These are phyloP conservation scores for Salix dunnii DNA, from an alignment of 345 rosid genomes.

Conservation along the genomic window DNA sequence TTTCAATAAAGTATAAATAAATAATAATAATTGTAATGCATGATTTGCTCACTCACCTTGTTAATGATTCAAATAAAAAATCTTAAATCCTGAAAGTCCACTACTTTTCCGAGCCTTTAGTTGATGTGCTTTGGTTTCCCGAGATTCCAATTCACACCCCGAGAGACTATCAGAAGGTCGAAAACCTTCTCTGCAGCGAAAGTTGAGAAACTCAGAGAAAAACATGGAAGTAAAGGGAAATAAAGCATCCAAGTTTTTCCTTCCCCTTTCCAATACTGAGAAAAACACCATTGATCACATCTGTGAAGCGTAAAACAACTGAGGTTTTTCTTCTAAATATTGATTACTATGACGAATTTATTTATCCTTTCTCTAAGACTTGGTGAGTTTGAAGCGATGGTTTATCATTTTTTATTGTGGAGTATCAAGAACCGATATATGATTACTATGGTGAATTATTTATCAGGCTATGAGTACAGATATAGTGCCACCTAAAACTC, in stretches of 20 bases:
- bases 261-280: slow-evolving; percentile 31
- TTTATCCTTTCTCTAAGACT: background rate
- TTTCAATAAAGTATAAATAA: background rate
- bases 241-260: slow-evolving; percentile 19
- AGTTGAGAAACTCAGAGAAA: slow-evolving; percentile 31
- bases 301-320: slow-evolving; percentile 64
- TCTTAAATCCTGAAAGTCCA: background rate
- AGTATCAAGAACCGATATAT: background rate
- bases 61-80: too few species aligned
- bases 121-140: background rate
- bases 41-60: background rate
- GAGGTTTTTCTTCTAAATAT: slow-evolving; percentile 39
- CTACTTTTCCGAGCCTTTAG: background rate
- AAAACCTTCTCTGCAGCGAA: too few species aligned
- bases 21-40: too few species aligned
- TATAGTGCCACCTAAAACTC: slow-evolving; percentile 34
- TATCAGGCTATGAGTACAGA: slow-evolving; percentile 48
- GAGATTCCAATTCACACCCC: background rate
- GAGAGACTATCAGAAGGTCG: background rate
- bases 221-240: slow-evolving; percentile 26
- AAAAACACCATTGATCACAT: slow-evolving; percentile 31
- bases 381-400: slow-evolving; percentile 8
- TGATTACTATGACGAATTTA: background rate
- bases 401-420: background rate
- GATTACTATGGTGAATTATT: too few species aligned